A percentile compares a stretch with the other conserved stretches of the same genome.
Evolutionary conservation across 106 monocot species (phyloP).

Genomic region (Apostasia ramifera): DNA sequence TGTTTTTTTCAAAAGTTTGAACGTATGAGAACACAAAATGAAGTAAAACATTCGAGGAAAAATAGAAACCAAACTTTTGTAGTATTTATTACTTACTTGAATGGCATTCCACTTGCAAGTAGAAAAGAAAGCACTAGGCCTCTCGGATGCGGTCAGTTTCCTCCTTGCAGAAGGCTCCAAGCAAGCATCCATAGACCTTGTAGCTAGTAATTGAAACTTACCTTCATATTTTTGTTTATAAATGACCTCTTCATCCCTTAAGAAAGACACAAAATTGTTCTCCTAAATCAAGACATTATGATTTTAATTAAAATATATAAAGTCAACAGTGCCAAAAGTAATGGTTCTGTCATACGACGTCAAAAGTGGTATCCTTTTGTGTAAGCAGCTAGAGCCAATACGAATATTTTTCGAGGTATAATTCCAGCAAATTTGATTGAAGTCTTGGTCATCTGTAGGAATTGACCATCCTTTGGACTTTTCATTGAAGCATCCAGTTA

Average conservation of each 20-base stretch:
- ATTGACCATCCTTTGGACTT: conserved; percentile 52
- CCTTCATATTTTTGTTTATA: conserved; percentile 17
- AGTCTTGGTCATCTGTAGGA: conserved; percentile 3
- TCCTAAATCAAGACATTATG: not conserved
- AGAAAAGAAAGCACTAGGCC: conserved; percentile 20
- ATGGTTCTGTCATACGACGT: conserved; percentile 23
- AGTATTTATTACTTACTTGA: conserved; percentile 35
- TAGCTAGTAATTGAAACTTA: conserved; percentile 36
- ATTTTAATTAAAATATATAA: conserved; percentile 1
- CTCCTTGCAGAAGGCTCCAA: conserved; percentile 38
- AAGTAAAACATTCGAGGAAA: not conserved
- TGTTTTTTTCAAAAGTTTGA: not conserved
- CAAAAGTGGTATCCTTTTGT: conserved; percentile 24
- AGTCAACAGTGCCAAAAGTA: not conserved
- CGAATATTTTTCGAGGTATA: conserved; percentile 16
- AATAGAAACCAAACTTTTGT: not conserved
- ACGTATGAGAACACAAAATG: not conserved
- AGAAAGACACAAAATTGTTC: conserved; percentile 3
- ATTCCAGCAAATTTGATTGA: conserved; percentile 55
- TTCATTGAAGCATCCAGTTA: conserved; percentile 44
- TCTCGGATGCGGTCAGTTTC: conserved; percentile 38
- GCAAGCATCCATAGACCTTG: conserved; percentile 24
- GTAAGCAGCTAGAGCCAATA: conserved; percentile 31
- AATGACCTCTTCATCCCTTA: conserved; percentile 20
- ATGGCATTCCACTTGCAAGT: conserved; percentile 51